Evolutionary conservation across 1,139 yeast species (phyloP).

Genomic region (Candida sojae): DNA sequence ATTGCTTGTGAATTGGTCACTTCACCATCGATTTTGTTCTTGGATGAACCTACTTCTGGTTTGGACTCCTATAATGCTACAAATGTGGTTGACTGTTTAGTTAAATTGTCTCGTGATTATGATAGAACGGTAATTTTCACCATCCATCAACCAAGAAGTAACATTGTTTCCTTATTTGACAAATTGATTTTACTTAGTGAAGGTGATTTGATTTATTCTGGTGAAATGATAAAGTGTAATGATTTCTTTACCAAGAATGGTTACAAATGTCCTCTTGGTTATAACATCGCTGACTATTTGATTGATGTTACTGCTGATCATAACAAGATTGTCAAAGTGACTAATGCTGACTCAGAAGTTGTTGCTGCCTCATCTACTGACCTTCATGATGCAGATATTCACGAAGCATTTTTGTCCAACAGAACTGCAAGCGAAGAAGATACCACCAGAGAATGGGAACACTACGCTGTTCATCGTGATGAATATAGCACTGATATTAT

Average conservation of each 20-base stretch:
- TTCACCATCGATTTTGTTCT: constrained; percentile 74
- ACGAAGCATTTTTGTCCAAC: constrained; percentile 33
- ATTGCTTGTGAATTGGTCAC: constrained; percentile 90
- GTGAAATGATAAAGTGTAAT: constrained; percentile 69
- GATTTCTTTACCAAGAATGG: constrained; percentile 79
- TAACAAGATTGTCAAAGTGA: constrained; percentile 30
- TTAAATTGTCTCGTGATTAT: constrained; percentile 74
- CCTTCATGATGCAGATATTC: constrained; percentile 33
- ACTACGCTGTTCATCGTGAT: constrained; percentile 81
- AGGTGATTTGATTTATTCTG: constrained; percentile 87
- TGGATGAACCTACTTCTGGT: constrained; percentile 95
- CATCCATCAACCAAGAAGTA: constrained; percentile 97
- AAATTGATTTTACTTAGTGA: constrained; percentile 76
- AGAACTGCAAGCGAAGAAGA: constrained; percentile 44
- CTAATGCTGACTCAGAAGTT: constrained; percentile 22
- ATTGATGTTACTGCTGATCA: constrained; percentile 84
- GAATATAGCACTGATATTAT: constrained; percentile 42
- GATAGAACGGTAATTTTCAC: constrained; percentile 89
- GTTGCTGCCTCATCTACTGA: constrained; percentile 21
- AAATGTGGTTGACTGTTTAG: constrained; percentile 84
- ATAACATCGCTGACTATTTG: constrained; percentile 89
- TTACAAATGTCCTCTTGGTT: constrained; percentile 81
- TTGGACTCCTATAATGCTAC: constrained; percentile 91
- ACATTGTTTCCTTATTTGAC: constrained; percentile 89
- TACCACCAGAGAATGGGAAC: constrained; percentile 86